Conservation (phyloP, 192 early-diverging fungal genomes). For the Gaertneriomyces sp. region DNA sequence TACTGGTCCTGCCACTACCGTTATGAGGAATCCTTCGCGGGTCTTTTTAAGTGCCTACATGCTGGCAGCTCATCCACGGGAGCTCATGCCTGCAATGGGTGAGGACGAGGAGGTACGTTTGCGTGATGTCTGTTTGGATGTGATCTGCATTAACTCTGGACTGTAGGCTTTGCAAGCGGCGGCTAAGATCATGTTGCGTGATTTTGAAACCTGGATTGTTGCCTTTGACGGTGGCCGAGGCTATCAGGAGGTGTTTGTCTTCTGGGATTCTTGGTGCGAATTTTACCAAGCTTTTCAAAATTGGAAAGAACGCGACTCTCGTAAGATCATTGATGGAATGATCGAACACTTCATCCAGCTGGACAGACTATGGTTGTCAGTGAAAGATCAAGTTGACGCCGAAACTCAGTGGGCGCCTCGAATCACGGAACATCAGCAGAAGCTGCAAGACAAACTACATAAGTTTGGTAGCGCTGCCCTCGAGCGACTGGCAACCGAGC, state of each 20-base stretch:
- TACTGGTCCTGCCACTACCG: background rate
- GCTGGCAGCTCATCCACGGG: conserved; percentile 60
- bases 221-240: background rate
- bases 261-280: conserved; percentile 53
- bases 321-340: conserved; percentile 58
- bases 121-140: conserved; percentile 3
- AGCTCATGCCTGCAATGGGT: conserved; percentile 54
- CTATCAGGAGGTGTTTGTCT: conserved; percentile 24
- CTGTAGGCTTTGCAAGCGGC: conserved; percentile 32
- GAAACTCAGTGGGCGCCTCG: conserved; percentile 55
- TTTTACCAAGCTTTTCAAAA: conserved; percentile 65
- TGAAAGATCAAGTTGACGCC: conserved; percentile 51
- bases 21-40: conserved; percentile 53
- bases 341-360: conserved; percentile 67
- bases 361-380: conserved; percentile 59
- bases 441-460: conserved; percentile 38
- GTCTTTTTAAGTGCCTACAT: conserved; percentile 73
- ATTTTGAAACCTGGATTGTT: conserved; percentile 40
- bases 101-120: conserved; percentile 52
- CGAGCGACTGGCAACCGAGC: conserved; percentile 29
- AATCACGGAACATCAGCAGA: conserved; percentile 60
- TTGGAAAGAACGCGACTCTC: conserved; percentile 68
- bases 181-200: conserved; percentile 31
- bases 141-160: background rate
- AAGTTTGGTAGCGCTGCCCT: conserved; percentile 51